phyloP scores from a whole-genome alignment of 1,139 yeast species.

The Candida gigantensis region DNA sequence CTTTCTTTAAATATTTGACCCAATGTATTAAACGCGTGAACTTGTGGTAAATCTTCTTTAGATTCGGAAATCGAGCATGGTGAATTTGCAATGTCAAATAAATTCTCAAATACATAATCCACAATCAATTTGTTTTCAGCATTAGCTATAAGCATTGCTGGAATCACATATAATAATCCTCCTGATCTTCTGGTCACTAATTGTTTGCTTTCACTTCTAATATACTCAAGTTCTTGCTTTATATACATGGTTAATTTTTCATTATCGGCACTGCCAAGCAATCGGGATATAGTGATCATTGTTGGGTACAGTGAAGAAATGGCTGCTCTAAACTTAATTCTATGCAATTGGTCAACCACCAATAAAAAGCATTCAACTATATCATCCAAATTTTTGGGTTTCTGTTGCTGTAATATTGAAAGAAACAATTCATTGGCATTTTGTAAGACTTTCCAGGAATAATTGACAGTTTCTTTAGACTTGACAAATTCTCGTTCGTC shows the following conservation, averaged over 20 bases:
- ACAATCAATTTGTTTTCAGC: slow-evolving; percentile 47
- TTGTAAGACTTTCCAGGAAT: slow-evolving; percentile 83
- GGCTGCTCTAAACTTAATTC: slow-evolving; percentile 87
- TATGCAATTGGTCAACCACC: slow-evolving; percentile 64
- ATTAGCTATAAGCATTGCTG: slow-evolving; percentile 53
- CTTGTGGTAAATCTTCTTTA: slow-evolving; percentile 76
- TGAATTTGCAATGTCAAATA: slow-evolving; percentile 53
- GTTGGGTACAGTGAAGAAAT: slow-evolving; percentile 85
- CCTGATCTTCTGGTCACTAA: slow-evolving; percentile 87
- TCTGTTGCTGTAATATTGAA: slow-evolving; percentile 7
- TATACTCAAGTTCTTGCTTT: slow-evolving; percentile 47
- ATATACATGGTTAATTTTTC: slow-evolving; percentile 35
- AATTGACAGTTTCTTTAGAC: slow-evolving; percentile 61
- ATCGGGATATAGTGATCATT: slow-evolving; percentile 59
- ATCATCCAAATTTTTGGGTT: slow-evolving; percentile 1
- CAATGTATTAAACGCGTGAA: slow-evolving; percentile 88
- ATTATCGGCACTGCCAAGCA: slow-evolving; percentile 15
- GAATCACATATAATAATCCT: slow-evolving; percentile 78
- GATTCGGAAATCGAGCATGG: slow-evolving; percentile 56
- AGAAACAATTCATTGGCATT: slow-evolving; percentile 62
- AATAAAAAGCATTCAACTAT: slow-evolving; percentile 37
- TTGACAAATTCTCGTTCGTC: slow-evolving; percentile 20
- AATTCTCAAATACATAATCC: slow-evolving; percentile 47
- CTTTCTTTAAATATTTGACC: slow-evolving; percentile 74
- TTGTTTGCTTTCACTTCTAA: slow-evolving; percentile 57